A percentile compares a stretch with the other conserved stretches of the same genome.
Conservation (phyloP, 1,139 yeast genomes). For the Arxiozyma slooffiae region DNA sequence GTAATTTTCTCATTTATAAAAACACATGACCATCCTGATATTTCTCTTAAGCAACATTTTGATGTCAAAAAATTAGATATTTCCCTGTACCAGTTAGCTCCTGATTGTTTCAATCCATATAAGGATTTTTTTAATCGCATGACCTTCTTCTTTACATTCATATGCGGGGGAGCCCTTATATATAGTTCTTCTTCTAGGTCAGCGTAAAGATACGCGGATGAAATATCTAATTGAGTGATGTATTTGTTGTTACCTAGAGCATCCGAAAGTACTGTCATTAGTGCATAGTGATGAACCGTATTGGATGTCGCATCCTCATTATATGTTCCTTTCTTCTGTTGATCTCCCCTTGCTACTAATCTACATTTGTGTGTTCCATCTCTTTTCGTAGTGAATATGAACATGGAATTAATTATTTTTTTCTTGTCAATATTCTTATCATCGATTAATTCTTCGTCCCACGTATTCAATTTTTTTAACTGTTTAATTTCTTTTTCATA, state of each 20-base stretch:
- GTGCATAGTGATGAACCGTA: constrained; percentile 8
- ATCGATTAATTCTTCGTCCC: constrained; percentile 5
- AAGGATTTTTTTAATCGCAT: constrained; percentile 7
- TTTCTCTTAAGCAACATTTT: constrained; percentile 4
- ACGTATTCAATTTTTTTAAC: constrained; percentile 8
- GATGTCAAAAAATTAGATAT: constrained; percentile 3
- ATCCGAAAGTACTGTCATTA: constrained; percentile 5
- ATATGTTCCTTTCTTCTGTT: constrained; percentile 5
- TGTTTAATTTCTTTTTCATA: neutral
- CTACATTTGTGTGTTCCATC: constrained; percentile 8
- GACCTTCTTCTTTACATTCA: constrained; percentile 5
- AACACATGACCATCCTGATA: constrained; percentile 8
- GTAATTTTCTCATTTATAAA: neutral
- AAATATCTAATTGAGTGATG: constrained; percentile 8
- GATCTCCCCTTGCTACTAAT: constrained; percentile 9
- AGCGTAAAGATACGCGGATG: constrained; percentile 14
- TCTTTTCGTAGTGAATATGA: constrained; percentile 8
- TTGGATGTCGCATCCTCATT: constrained; percentile 3
- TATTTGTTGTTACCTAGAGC: constrained; percentile 1
- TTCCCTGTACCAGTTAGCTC: constrained; percentile 9
- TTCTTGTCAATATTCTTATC: neutral
- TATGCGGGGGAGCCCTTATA: constrained; percentile 12
- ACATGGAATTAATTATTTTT: constrained; percentile 7
- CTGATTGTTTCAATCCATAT: constrained; percentile 11
- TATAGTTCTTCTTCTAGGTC: constrained; percentile 12